Percentiles rank a stretch among this genome's conserved stretches.
Conservation (phyloP, 768 basidiomycete species). For the Auriscalpium orientale region DNA sequence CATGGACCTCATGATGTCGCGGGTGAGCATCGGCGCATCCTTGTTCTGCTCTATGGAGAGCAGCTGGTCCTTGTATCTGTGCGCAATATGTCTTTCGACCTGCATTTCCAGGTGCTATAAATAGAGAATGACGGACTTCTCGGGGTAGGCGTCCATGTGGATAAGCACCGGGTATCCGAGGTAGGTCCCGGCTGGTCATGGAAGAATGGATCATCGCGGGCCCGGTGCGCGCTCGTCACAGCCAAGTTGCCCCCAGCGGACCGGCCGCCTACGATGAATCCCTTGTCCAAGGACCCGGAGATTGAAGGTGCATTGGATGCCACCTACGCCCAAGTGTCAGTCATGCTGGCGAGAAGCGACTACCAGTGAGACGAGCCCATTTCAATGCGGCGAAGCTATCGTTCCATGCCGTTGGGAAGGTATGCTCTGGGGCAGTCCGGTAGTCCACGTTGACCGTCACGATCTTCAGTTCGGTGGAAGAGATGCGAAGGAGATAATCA, state of each 20-base stretch:
- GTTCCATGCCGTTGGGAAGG: slow-evolving; percentile 9
- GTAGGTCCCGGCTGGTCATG: slow-evolving; percentile 11
- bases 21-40: neutral
- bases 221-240: slow-evolving; percentile 16
- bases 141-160: slow-evolving; percentile 17
- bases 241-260: slow-evolving; percentile 21
- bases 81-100: neutral
- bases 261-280: slow-evolving; percentile 19
- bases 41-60: neutral
- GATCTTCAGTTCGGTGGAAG: slow-evolving; percentile 2
- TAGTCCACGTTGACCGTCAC: slow-evolving; percentile 8
- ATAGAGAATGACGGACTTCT: slow-evolving; percentile 16
- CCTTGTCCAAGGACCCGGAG: slow-evolving; percentile 13
- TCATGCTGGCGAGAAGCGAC: no score
- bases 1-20: neutral
- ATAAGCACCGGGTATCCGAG: slow-evolving; percentile 16
- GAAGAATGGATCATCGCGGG: slow-evolving; percentile 19
- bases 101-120: no score
- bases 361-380: slow-evolving; percentile 3
- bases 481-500: slow-evolving; percentile 6
- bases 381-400: slow-evolving; percentile 18
- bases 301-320: slow-evolving; percentile 3
- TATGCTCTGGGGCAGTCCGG: slow-evolving; percentile 14
- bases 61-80: neutral
- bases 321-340: no score